Evolutionary conservation across 345 rosid species (phyloP).

Genomic region (Toxicodendron radicans): DNA sequence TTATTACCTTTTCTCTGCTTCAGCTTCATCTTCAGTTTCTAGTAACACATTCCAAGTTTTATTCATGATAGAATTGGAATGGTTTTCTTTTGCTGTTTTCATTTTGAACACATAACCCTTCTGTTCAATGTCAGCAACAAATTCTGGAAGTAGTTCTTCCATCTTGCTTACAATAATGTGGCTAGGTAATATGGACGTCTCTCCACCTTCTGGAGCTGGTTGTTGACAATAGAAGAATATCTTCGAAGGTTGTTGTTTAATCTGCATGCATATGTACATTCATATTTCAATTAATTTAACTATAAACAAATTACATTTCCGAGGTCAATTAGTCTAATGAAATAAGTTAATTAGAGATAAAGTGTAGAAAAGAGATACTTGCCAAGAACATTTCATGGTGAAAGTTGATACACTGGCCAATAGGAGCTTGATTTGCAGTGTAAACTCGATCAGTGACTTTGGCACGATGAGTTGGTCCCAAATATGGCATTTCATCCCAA

Average conservation of each 20-base stretch:
- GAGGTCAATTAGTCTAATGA: no score
- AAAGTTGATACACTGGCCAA: slow-evolving; percentile 1
- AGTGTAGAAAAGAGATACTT: neutral
- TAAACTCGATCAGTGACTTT: neutral
- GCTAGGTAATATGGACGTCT: slow-evolving; percentile 1
- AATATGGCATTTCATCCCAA: neutral
- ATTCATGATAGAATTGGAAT: neutral
- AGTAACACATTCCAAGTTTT: neutral
- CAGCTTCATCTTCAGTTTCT: neutral
- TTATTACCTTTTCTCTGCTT: slow-evolving; percentile 1
- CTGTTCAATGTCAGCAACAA: neutral
- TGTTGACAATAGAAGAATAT: neutral
- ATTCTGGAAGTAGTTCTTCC: neutral
- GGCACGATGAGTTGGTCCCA: neutral
- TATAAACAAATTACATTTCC: no score
- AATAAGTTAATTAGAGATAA: neutral
- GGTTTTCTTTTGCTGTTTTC: neutral
- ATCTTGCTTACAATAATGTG: neutral
- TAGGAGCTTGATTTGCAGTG: neutral
- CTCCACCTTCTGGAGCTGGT: neutral
- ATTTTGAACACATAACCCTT: neutral
- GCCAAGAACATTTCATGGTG: slow-evolving; percentile 1
- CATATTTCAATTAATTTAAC: no score
- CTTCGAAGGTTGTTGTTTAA: neutral
- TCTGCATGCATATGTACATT: neutral